Conservation (phyloP, 2,329 filamentous ascomycete genomes). For the Epichloe coenophiala region DNA sequence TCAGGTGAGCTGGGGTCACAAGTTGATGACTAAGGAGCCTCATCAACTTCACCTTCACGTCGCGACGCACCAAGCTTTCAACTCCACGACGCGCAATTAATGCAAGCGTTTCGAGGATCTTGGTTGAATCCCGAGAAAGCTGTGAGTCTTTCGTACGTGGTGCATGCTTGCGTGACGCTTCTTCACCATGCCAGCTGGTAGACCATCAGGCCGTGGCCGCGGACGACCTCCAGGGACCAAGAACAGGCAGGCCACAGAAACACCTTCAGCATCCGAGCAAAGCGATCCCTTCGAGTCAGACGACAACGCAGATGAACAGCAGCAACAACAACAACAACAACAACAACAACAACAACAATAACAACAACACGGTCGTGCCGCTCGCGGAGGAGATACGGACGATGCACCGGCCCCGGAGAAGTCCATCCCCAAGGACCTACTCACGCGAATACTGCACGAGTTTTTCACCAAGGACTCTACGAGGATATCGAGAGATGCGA, state of each 20-base stretch:
- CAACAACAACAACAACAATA: not conserved
- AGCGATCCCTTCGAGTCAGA: conserved; percentile 25
- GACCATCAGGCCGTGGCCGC: conserved; percentile 16
- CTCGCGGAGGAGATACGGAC: conserved; percentile 11
- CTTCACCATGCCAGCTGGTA: conserved; percentile 29
- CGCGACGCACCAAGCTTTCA: not conserved
- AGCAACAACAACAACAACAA: too few species aligned
- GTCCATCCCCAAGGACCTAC: conserved; percentile 56
- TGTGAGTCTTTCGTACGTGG: too few species aligned
- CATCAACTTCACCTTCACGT: not conserved
- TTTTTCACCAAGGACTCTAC: conserved; percentile 62
- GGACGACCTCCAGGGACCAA: conserved; percentile 14
- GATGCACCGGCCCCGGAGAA: conserved; percentile 25
- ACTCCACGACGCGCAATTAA: not conserved
- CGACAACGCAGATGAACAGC: conserved; percentile 13
- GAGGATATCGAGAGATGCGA: conserved; percentile 63
- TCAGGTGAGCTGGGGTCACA: not conserved
- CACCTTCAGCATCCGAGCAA: conserved; percentile 14
- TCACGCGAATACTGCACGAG: conserved; percentile 66
- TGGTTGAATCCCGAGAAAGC: too few species aligned
- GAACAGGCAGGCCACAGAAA: conserved; percentile 11
- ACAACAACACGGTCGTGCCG: not conserved
- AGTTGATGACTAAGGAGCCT: conserved; percentile 5
- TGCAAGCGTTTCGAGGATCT: not conserved
- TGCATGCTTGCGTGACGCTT: too few species aligned